Evolutionary conservation across 768 basidiomycete genomes (phyloP), one percentile per base, ranked within the genome.

Genomic region (Termitomyces heimii): DNA sequence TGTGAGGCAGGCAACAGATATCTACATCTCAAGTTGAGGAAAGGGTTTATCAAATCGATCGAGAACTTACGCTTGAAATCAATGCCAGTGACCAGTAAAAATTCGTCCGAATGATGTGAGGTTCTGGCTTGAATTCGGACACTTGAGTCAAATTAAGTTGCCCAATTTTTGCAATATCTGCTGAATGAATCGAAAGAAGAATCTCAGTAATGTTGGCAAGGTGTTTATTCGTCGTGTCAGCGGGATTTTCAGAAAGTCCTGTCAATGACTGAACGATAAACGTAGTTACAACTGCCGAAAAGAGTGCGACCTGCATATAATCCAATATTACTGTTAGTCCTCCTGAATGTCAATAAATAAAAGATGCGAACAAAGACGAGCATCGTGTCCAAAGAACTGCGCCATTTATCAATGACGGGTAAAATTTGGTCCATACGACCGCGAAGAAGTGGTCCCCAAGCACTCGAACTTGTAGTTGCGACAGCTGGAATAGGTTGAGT

Each of bases 61-160:
- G 22, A 18, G n/a, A 6, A 56, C 62, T 3, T 54, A 62, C 62
- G 42, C 60, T 63, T 2, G 57, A 24, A 20, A 65, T 62, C 28
- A 65, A 34, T 10, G 64, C 40, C 4, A 61, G 22, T 5, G 62
- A 60, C 54, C 64, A 65, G 20, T 43, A 65, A 9, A 63, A n/a
- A 49, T 62, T 63, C 22, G 61, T 44, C 4, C 64, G 60, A 20
- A 60, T 40, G n/a, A 61, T 54, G 12, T 24, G 53, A 1, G 56
- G 24, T 14, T 55, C 51, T 8, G 62, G 62, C 12, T 46, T 28
- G 18, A 65, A 65, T 1, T 1, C 10, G 9, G 51, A 13, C 7
- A 48, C 39, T 22, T 56, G 44, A 18, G 47, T 13, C 13, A 59
- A 24, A 24, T 32, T 24, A 13, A 37, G 20, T 12, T 26, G 28